These are phyloP conservation scores for Ganoderma lucidum DNA, from an alignment of 1,284 basidiomycete genomes.

Conservation along the genomic window DNA sequence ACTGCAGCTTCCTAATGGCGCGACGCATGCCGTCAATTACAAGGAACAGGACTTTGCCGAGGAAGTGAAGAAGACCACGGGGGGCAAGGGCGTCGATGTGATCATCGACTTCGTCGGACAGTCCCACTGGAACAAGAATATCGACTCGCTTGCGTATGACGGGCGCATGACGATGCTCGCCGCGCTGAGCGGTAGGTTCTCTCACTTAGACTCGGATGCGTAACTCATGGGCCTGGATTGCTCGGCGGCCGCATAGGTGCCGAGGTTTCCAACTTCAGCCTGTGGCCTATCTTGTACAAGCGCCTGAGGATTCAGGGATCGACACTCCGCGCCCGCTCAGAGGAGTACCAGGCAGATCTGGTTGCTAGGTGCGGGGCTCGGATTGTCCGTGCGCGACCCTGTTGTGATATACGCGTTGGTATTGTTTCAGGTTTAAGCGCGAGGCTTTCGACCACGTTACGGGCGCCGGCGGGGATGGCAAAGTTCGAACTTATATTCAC, in stretches of 20 bases:
- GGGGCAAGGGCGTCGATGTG: slow-evolving; percentile 78
- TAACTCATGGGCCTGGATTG: background rate
- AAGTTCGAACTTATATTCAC: slow-evolving; percentile 80
- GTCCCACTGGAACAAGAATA: slow-evolving; percentile 86
- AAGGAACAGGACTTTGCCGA: slow-evolving; percentile 83
- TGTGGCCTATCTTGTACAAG: slow-evolving; percentile 82
- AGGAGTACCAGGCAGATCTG: slow-evolving; percentile 83
- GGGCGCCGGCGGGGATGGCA: slow-evolving; percentile 60
- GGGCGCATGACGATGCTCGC: slow-evolving; percentile 81
- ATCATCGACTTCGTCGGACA: slow-evolving; percentile 91
- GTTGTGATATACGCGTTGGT: background rate
- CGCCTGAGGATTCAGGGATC: slow-evolving; percentile 91
- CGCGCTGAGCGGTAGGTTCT: slow-evolving; percentile 71
- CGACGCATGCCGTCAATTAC: slow-evolving; percentile 87
- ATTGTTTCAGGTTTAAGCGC: slow-evolving; percentile 48
- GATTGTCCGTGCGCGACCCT: background rate
- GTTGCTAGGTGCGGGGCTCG: slow-evolving; percentile 59
- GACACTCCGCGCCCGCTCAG: slow-evolving; percentile 83
- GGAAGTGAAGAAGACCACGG: slow-evolving; percentile 70
- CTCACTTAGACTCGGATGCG: too few relatives aligned
- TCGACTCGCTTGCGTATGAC: slow-evolving; percentile 79
- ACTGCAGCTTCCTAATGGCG: slow-evolving; percentile 65
- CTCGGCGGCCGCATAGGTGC: slow-evolving; percentile 55
- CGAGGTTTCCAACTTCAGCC: slow-evolving; percentile 68
- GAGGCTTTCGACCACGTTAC: slow-evolving; percentile 69